Base-by-base conservation (phyloP, 495 filamentous ascomycete genomes). In the Poronia punctata region DNA sequence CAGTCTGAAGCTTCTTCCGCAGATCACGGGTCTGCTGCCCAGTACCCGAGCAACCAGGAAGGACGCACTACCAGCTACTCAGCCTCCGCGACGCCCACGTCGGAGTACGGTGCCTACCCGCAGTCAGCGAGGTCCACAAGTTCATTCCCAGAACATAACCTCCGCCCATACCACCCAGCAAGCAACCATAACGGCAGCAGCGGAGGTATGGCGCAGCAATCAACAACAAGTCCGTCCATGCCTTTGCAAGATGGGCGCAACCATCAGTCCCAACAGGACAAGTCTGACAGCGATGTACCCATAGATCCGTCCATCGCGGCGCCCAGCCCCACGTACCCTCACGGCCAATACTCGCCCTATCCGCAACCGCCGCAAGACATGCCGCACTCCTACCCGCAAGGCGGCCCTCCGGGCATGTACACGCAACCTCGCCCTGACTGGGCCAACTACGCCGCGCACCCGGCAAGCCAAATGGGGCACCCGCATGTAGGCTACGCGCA, bases 301-400 rank as follows among this genome's bases (percentile, higher is more conserved):
- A 84, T 95, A 96, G 92, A 98, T 93, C 88, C 90, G 49, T 89
- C 88, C 52, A 92, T 96, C 53, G 84, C 92, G 63, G 82, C 84
- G 53, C 81, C 87, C 43, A 95, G 88, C 71, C 87, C 90, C 37
- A 85, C 86, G 48, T 95, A 95, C 57, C 79, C 86, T 53, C 78
- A 82, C 36, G 62, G 57, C 22, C 76, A 79, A 50, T 79, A 95
- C 65, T 85, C 89, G 45, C 86, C 88, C 20, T 96, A 95, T 67
- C 60, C 61, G 31, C 79, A 84, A 26, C 83, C 84, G 11, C 80
- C 82, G 53, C 84, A 86, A 69, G 86, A 94, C 36, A 88, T 93
- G 82, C 62, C 78, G 45, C 83, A 86, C 56, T 68, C 71, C 49
- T 84, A 86, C 50, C 76, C 77, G 17, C 70, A 75, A 33, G 57